Evolutionary conservation across 345 rosid species (phyloP), one percentile per base, ranked within the genome.

Genomic region (Draba incana): DNA sequence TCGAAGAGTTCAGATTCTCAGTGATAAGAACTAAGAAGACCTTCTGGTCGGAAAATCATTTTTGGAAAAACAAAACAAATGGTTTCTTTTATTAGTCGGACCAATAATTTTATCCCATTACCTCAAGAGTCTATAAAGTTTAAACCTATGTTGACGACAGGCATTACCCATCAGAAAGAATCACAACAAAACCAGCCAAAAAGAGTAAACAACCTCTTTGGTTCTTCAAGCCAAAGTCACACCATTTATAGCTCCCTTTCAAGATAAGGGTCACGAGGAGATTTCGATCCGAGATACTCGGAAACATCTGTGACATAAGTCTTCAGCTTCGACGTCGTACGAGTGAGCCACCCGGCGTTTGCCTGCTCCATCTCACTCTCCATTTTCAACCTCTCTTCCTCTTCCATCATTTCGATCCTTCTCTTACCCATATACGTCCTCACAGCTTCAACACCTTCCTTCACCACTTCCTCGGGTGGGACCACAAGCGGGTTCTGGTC

Each of bases 271-370:
- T 89, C 93, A 54, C 78, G 77, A 0, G 86, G 81, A 78, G 83
- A 39, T 11, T 61, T 78, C 8, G 80, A 41, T 49, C 81, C 68
- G n/a, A 86, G 15, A 55, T 77, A 80, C 56, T 68, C 94, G 0
- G 88, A 79, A 38, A 88, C 85, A 64, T 63, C 76, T 1, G 87
- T 25, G 3, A 56, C 87, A 56, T 80, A 67, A 0, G 61, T 77
- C 71, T 85, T 91, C 89, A 95, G 65, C 84, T 84, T 89, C 2
- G 97, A 86, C n/a, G 93, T 77, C 64, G 97, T 88, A 67, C 94
- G 84, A 1, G 89, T 85, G 72, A 92, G 78, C 98, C 96, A 95
- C 4, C 92, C 96, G 0, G 83, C 70, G 78, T 83, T 75, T n/a
- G 66, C 64, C 67, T 69, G 67, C 54, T 89, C 93, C 47, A 75